Evolutionary conservation across 2,329 filamentous ascomycete genomes (phyloP), one percentile per base, ranked within the genome.

Genomic region (Malbranchea cinnamomea): DNA sequence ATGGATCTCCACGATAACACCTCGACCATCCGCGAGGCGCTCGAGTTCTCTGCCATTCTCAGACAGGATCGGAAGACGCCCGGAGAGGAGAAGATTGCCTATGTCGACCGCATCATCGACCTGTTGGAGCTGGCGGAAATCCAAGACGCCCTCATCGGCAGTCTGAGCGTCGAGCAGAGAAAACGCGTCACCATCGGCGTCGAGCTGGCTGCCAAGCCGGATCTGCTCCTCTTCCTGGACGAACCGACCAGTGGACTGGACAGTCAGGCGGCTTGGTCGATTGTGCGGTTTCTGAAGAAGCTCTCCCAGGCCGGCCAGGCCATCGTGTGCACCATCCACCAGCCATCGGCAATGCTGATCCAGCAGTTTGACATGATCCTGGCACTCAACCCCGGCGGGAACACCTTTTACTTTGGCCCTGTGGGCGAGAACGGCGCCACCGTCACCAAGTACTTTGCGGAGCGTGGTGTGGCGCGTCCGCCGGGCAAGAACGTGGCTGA

Each of bases 271-370:
- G 76, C 78, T 1, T 74, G 68, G 40, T 71, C 73, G 39, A 74
- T 75, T 37, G 60, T 73, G 2, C 62, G 68, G 0, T 72, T 76
- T 38, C 52, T 77, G 5, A 62, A 68, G 3, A 73, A 73, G 42
- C 56, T 77, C 2, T 68, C 71, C 1, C 66, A 71, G n/a, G 78
- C 78, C 2, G 84, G 83, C 2, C 84, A 92, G 49, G 83, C 83
- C 6, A 83, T 92, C 41, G 67, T 92, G 3, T 91, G 82, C 57
- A 92, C 84, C 0, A 92, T 92, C 39, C 84, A 92, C 51, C 84
- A 92, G 50, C 83, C 84, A 2, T 87, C 84, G 41, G 79, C 80
- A 10, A 74, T 80, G 0, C 64, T 92, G 0, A 92, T 93, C 42
- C 80, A 89, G 52, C 78, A 84, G 52, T 93, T 92, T 41, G 83